Evolutionary conservation across 495 filamentous ascomycete genomes (phyloP).

Genomic region (Symbiotaphrina buchneri): DNA sequence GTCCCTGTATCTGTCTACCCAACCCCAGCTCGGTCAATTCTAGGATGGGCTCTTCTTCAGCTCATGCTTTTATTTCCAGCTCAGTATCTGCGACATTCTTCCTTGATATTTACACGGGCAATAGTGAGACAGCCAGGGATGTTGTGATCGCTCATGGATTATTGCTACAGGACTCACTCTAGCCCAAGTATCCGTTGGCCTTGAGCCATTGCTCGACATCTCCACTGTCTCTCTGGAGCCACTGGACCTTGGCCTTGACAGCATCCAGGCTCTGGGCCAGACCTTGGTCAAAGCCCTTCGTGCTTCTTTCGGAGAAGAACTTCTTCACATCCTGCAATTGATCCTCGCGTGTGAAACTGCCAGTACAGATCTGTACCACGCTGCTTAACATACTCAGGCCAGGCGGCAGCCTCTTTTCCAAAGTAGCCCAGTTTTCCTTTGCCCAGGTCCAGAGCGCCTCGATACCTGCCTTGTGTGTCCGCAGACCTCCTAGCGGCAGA

Average conservation of each 20-base stretch:
- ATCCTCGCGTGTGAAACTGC: conserved; percentile 53
- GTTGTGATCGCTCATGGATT: no score
- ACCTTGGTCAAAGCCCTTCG: conserved; percentile 44
- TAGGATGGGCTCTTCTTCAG: no score
- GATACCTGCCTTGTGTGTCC: conserved; percentile 57
- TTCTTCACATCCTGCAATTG: conserved; percentile 51
- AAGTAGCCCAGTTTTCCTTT: conserved; percentile 62
- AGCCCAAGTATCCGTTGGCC: conserved; percentile 12
- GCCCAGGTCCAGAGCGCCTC: conserved; percentile 66
- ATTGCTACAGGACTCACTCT: no score
- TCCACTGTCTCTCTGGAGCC: conserved; percentile 29
- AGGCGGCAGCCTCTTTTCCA: conserved; percentile 62
- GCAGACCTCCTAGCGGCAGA: conserved; percentile 57
- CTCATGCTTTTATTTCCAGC: no score
- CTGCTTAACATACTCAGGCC: conserved; percentile 64
- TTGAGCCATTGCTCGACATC: conserved; percentile 32
- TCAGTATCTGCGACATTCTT: no score
- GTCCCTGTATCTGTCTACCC: no score
- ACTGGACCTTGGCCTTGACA: conserved; percentile 33
- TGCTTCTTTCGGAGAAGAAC: conserved; percentile 66
- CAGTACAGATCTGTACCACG: conserved; percentile 65
- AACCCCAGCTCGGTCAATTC: no score
- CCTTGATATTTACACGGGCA: no score
- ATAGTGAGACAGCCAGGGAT: no score
- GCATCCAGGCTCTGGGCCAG: conserved; percentile 39